Evolutionary conservation across 805 yeast species (phyloP).

Genomic region (Danielozyma ontarioensis): DNA sequence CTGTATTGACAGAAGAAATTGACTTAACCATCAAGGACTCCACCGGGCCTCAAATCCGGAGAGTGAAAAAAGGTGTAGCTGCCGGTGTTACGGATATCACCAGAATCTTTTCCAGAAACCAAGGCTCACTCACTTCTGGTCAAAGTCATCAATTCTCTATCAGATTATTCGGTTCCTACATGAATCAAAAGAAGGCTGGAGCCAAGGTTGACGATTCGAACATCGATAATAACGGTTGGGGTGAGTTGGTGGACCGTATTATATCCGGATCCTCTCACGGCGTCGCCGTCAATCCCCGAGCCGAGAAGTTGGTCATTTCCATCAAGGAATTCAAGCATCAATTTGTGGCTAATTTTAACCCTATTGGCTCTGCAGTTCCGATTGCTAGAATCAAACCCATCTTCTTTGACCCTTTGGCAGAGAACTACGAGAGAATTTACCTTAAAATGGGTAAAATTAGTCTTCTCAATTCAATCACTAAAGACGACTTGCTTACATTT

Average conservation of each 20-base stretch:
- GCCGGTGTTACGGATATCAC: constrained; percentile 87
- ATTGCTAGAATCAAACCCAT: constrained; percentile 63
- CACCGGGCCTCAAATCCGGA: constrained; percentile 25
- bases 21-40: constrained; percentile 34
- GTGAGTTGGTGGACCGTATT: constrained; percentile 74
- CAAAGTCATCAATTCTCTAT: constrained; percentile 67
- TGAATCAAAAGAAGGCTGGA: constrained; percentile 32
- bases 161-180: constrained; percentile 66
- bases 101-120: constrained; percentile 63
- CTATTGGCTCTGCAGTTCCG: constrained; percentile 40
- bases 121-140: constrained; percentile 56
- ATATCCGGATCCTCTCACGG: constrained; percentile 71
- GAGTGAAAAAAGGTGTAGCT: constrained; percentile 73
- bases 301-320: constrained; percentile 63
- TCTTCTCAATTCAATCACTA: constrained; percentile 19
- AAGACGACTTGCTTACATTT: constrained; percentile 46
- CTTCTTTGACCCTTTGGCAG: constrained; percentile 58
- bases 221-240: constrained; percentile 71
- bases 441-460: constrained; percentile 50
- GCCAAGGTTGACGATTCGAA: constrained; percentile 10
- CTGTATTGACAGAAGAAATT: constrained; percentile 67
- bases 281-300: constrained; percentile 76
- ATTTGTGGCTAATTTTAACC: constrained; percentile 18
- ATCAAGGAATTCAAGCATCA: constrained; percentile 67
- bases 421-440: constrained; percentile 56